Conservation (phyloP, 202 grass and related monocot genomes). For the Zoysia matrella region DNA sequence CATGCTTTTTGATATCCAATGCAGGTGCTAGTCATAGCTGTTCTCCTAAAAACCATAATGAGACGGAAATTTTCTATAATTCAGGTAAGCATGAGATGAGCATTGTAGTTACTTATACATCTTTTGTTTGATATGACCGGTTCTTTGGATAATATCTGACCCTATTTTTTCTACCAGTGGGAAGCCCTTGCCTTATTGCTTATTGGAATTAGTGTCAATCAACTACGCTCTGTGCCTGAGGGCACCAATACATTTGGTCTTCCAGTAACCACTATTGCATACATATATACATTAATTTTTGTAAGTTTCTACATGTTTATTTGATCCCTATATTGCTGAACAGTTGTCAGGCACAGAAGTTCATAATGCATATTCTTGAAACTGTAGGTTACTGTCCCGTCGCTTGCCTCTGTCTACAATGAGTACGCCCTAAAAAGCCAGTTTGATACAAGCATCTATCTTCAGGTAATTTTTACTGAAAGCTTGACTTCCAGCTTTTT, state of each 20-base stretch:
- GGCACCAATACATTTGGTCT: slow-evolving; percentile 70
- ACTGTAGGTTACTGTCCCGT: slow-evolving; percentile 93
- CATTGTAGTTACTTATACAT: slow-evolving; percentile 12
- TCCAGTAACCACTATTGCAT: slow-evolving; percentile 81
- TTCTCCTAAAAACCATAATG: slow-evolving; percentile 92
- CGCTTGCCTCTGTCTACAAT: slow-evolving; percentile 46
- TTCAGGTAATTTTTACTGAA: slow-evolving; percentile 68
- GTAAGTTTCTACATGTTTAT: slow-evolving; percentile 29
- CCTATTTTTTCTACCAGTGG: slow-evolving; percentile 66
- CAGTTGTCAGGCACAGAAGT: slow-evolving; percentile 1
- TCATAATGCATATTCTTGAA: slow-evolving; percentile 38
- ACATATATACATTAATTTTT: slow-evolving; percentile 56
- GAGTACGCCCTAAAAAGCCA: no score
- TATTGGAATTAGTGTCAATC: slow-evolving; percentile 71
- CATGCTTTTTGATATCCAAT: slow-evolving; percentile 23
- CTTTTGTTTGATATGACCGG: neutral
- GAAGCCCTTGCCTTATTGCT: slow-evolving; percentile 74
- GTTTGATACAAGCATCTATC: slow-evolving; percentile 41
- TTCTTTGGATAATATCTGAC: slow-evolving; percentile 33
- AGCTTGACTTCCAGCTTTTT: slow-evolving; percentile 7
- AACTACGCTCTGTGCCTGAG: slow-evolving; percentile 70
- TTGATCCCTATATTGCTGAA: slow-evolving; percentile 34
- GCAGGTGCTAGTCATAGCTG: slow-evolving; percentile 86
- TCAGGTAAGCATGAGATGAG: slow-evolving; percentile 60
- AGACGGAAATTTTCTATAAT: slow-evolving; percentile 89